These are phyloP conservation scores for Alternaria triticimaculans DNA, from an alignment of 2,329 filamentous ascomycete genomes.

Conservation along the genomic window DNA sequence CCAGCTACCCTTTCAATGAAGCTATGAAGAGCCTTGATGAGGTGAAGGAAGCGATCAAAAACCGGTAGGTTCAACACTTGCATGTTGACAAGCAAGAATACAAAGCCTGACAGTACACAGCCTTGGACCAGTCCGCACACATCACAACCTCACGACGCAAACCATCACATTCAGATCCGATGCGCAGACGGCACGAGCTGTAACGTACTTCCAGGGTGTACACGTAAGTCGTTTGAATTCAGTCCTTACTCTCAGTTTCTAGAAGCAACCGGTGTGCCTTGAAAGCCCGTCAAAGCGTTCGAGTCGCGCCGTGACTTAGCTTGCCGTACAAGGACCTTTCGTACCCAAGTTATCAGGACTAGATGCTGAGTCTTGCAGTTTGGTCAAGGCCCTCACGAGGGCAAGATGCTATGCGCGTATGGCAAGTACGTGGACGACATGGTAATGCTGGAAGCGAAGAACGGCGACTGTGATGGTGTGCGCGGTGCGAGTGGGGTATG, in stretches of 20 bases:
- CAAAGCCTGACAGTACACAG: constrained; percentile 24
- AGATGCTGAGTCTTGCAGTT: constrained; percentile 29
- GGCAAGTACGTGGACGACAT: constrained; percentile 52
- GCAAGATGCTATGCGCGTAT: constrained; percentile 51
- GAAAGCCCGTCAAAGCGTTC: neutral
- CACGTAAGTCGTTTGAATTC: constrained; percentile 27
- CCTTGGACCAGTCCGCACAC: constrained; percentile 50
- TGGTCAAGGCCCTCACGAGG: constrained; percentile 51
- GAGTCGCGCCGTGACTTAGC: neutral
- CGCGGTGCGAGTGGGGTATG: constrained; percentile 50
- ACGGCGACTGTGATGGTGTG: constrained; percentile 36
- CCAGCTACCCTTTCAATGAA: constrained; percentile 50
- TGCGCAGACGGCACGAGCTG: constrained; percentile 42
- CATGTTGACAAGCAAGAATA: neutral
- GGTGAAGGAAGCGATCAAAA: constrained; percentile 42
- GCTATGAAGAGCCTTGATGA: constrained; percentile 44
- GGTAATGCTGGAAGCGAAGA: constrained; percentile 30
- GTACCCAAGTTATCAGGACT: neutral
- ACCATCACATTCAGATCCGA: constrained; percentile 42
- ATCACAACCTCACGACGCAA: constrained; percentile 54
- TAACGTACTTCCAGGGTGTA: constrained; percentile 52
- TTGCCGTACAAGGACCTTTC: neutral
- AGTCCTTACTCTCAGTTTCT: neutral
- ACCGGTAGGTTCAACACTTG: constrained; percentile 31
- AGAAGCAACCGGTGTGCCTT: neutral